These are phyloP conservation scores for Ensete ventricosum DNA, from an alignment of 176 grass and related monocot genomes.

Conservation along the genomic window DNA sequence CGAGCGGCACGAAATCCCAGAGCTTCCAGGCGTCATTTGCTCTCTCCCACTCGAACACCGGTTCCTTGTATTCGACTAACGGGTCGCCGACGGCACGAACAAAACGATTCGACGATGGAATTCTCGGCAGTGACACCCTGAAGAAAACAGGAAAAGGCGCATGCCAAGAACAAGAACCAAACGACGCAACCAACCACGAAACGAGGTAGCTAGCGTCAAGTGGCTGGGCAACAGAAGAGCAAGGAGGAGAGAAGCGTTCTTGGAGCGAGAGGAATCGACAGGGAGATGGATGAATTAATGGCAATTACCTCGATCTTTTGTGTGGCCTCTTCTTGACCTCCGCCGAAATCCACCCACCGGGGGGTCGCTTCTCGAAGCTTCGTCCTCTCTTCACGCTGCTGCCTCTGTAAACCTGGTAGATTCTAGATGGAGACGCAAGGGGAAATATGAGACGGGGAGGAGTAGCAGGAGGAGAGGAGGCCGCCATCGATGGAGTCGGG, in stretches of 20 bases:
- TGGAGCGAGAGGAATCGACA: neutral
- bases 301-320: conserved; percentile 1
- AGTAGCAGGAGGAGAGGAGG: no score
- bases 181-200: no score
- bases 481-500: no score
- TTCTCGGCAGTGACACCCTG: neutral
- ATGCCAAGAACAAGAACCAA: neutral
- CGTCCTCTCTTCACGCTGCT: neutral
- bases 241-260: neutral
- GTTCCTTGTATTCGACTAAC: neutral
- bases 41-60: neutral
- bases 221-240: neutral
- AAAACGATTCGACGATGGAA: neutral
- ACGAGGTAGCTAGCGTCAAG: neutral
- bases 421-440: no score
- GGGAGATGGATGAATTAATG: neutral
- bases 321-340: neutral
- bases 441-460: no score
- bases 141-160: neutral
- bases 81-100: neutral
- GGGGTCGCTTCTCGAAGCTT: neutral
- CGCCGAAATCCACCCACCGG: neutral
- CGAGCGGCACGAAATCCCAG: neutral
- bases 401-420: no score
- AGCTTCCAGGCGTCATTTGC: neutral